Conservation (phyloP, 768 basidiomycete species). For the Candolleomyces aberdarensis region DNA sequence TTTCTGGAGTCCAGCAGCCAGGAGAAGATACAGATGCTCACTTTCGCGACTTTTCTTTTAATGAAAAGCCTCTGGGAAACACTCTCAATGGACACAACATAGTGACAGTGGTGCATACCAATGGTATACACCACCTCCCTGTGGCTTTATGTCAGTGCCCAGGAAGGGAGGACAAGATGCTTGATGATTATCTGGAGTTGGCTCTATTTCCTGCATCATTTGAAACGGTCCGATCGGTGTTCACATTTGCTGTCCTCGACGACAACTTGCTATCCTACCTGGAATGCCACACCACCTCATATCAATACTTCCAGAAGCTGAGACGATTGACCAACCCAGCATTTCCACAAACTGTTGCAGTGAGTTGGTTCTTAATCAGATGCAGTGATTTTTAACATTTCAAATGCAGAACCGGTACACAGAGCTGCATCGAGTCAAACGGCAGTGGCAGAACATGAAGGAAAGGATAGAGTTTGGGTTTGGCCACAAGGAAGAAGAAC, state of each 20-base stretch:
- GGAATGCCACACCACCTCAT: constrained; percentile 16
- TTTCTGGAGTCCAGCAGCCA: neutral
- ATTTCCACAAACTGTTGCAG: constrained; percentile 8
- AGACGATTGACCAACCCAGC: constrained; percentile 13
- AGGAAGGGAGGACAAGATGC: neutral
- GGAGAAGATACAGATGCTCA: neutral
- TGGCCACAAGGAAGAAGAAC: neutral
- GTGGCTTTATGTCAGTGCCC: constrained; percentile 4
- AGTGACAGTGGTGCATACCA: constrained; percentile 9
- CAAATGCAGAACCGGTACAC: constrained; percentile 9
- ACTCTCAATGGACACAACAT: neutral
- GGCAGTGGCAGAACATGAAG: constrained; percentile 15
- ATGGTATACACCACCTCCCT: constrained; percentile 15
- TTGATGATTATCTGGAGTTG: constrained; percentile 5
- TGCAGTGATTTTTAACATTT: neutral
- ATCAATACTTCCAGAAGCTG: constrained; percentile 16
- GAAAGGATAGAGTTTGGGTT: constrained; percentile 13
- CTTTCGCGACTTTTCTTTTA: neutral
- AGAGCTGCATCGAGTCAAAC: constrained; percentile 12
- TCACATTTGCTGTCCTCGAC: constrained; percentile 13
- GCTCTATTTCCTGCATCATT: constrained; percentile 15
- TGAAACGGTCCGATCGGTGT: constrained; percentile 9
- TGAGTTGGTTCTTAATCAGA: neutral
- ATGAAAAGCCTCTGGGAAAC: neutral
- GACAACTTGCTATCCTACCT: constrained; percentile 12